A percentile compares a stretch with the other conserved stretches of the same genome.
phyloP scores from a whole-genome alignment of 2,329 filamentous ascomycete species.

The Trichoderma asperellum region DNA sequence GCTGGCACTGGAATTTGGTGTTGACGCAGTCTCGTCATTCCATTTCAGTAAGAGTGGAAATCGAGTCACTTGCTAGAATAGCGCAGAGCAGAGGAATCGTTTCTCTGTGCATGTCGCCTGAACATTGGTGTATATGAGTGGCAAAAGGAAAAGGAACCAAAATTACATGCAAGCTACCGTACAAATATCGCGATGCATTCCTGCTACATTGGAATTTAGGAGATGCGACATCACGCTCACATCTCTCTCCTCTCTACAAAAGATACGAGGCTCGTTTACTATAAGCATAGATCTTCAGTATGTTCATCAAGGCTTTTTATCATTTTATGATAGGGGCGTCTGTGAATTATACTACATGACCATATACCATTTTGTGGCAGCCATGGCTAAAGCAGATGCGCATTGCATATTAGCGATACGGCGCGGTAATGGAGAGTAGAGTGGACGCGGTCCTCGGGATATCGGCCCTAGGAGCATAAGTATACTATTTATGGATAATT shows the following conservation, averaged over 20 bases:
- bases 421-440: neutral
- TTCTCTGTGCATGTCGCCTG: neutral
- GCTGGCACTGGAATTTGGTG: constrained; percentile 29
- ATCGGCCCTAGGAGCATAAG: neutral
- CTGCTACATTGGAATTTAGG: constrained; percentile 27
- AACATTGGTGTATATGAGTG: neutral
- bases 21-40: constrained; percentile 24
- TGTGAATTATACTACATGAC: neutral
- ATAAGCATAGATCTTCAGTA: neutral
- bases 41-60: neutral
- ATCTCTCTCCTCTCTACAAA: neutral
- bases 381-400: neutral
- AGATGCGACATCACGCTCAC: neutral
- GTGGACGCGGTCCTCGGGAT: neutral
- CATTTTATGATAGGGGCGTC: neutral
- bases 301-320: neutral
- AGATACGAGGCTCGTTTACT: neutral
- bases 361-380: neutral
- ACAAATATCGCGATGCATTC: constrained; percentile 29
- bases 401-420: neutral
- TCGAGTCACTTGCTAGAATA: neutral
- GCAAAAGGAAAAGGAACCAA: neutral
- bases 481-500: neutral
- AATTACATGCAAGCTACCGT: neutral
- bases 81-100: constrained; percentile 1